Evolutionary conservation across 2,329 filamentous ascomycete genomes (phyloP).

Genomic region (Apiospora rasikravindrae): DNA sequence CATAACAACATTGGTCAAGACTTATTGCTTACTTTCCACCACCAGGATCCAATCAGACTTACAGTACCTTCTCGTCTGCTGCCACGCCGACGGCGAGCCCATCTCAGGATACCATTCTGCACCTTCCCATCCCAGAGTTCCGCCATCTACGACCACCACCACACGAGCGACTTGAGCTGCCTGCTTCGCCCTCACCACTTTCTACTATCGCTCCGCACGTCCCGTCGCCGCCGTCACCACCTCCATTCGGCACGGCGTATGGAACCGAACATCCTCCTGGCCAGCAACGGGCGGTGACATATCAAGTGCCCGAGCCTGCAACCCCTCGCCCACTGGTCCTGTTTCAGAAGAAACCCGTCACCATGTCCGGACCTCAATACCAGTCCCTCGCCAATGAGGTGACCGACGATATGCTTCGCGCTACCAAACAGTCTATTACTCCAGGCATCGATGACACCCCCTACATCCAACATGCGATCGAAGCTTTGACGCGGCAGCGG

Average conservation of each 20-base stretch:
- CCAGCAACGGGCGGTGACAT: constrained; percentile 34
- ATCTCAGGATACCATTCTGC: constrained; percentile 36
- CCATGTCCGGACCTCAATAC: constrained; percentile 41
- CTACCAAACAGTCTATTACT: constrained; percentile 60
- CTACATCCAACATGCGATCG: constrained; percentile 88
- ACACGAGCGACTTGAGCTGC: constrained; percentile 27
- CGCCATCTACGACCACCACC: constrained; percentile 24
- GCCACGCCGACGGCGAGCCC: constrained; percentile 31
- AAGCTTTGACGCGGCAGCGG: constrained; percentile 80
- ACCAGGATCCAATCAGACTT: constrained; percentile 29
- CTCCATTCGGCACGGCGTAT: constrained; percentile 49
- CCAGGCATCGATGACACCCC: constrained; percentile 84
- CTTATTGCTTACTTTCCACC: constrained; percentile 8
- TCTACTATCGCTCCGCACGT: constrained; percentile 42
- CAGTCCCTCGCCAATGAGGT: constrained; percentile 41
- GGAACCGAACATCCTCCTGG: constrained; percentile 48
- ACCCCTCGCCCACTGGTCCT: constrained; percentile 36
- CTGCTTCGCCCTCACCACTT: constrained; percentile 38
- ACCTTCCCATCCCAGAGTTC: constrained; percentile 22
- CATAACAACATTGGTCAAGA: constrained; percentile 9
- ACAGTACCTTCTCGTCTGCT: constrained; percentile 27
- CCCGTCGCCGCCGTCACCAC: constrained; percentile 50
- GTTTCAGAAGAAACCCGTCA: constrained; percentile 46
- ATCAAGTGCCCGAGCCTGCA: constrained; percentile 31
- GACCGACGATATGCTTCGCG: constrained; percentile 57